These are phyloP conservation scores for Termitomyces sp. DNA, from an alignment of 768 basidiomycete genomes.

Conservation along the genomic window DNA sequence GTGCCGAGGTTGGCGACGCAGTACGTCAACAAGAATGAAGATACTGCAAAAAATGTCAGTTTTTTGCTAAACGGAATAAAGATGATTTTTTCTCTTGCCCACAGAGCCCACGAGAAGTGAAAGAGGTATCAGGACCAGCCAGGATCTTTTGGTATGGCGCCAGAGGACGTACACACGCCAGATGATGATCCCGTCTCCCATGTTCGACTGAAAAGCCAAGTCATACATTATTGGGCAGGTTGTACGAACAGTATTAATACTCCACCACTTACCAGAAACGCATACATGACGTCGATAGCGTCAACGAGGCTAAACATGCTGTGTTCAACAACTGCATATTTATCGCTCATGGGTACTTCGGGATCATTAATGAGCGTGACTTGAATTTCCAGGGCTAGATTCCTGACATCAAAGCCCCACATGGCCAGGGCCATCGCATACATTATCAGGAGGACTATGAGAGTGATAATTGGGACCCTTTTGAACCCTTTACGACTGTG, in stretches of 20 bases:
- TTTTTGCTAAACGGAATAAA: no score
- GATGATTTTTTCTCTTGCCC: not conserved
- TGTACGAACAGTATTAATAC: not conserved
- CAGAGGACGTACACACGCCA: slow-evolving; percentile 12
- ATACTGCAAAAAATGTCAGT: not conserved
- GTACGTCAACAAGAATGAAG: slow-evolving; percentile 4
- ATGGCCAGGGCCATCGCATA: slow-evolving; percentile 9
- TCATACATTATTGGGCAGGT: not conserved
- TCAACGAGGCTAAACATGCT: slow-evolving; percentile 1
- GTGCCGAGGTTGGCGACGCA: slow-evolving; percentile 9
- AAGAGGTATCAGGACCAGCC: slow-evolving; percentile 2
- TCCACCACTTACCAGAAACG: slow-evolving; percentile 5
- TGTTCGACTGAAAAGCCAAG: not conserved
- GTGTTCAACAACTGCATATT: slow-evolving; percentile 4
- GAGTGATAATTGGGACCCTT: slow-evolving; percentile 4
- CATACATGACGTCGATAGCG: slow-evolving; percentile 1
- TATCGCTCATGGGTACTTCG: not conserved
- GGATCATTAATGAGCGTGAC: slow-evolving; percentile 6
- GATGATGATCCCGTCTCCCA: slow-evolving; percentile 8
- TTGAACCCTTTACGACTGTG: slow-evolving; percentile 6
- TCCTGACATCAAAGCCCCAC: slow-evolving; percentile 9
- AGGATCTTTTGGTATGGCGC: not conserved
- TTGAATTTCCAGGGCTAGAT: slow-evolving; percentile 4
- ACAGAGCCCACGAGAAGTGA: slow-evolving; percentile 5
- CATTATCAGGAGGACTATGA: slow-evolving; percentile 7